Conservation (phyloP, 179 eudicot species). For the Beta corolliflora region DNA sequence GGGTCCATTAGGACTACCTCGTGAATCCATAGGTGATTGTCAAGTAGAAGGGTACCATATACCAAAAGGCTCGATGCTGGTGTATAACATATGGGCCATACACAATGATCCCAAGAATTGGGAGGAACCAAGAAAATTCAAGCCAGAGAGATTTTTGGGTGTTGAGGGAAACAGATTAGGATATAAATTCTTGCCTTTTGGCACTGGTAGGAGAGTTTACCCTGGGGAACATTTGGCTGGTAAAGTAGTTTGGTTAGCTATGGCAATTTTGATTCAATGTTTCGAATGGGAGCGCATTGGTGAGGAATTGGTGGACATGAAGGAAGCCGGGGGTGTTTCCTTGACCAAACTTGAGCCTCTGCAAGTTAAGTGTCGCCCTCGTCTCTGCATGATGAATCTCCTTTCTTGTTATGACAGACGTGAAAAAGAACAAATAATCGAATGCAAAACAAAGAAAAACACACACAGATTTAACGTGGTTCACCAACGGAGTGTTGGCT, state of each 20-base stretch:
- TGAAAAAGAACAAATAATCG: too few species aligned
- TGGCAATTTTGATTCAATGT: constrained; percentile 24
- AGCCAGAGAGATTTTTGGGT: constrained; percentile 27
- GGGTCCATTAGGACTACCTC: constrained; percentile 25
- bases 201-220: constrained; percentile 21
- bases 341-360: constrained; percentile 22
- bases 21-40: constrained; percentile 12
- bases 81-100: constrained; percentile 33
- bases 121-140: constrained; percentile 26
- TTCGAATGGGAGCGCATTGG: constrained; percentile 23
- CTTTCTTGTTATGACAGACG: too few species aligned
- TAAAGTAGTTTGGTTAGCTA: constrained; percentile 26
- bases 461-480: too few species aligned
- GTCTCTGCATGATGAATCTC: constrained; percentile 24
- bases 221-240: constrained; percentile 33
- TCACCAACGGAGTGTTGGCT: too few species aligned
- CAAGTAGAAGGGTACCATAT: constrained; percentile 14
- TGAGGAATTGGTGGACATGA: constrained; percentile 22
- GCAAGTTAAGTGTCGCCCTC: constrained; percentile 26
- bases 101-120: constrained; percentile 29
- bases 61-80: constrained; percentile 26
- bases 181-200: constrained; percentile 22
- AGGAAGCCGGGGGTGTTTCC: constrained; percentile 22
- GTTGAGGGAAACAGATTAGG: constrained; percentile 1
- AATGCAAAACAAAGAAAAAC: too few species aligned